Base-by-base conservation (phyloP, 1,284 basidiomycete species). In the Paramarasmius palmivorus region DNA sequence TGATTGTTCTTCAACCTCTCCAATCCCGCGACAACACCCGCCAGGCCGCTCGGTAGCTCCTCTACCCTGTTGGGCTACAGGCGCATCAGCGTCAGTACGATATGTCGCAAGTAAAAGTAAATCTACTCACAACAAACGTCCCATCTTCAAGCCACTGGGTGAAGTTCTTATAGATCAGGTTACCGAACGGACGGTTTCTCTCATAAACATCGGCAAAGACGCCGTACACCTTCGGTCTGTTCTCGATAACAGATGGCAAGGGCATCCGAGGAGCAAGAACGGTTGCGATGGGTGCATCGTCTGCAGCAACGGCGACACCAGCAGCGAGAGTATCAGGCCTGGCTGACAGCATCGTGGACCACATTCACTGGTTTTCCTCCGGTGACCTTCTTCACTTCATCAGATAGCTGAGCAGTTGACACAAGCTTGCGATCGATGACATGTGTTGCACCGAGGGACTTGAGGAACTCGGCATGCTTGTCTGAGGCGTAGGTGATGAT, bases 161-260 rank as follows among this genome's bases (percentile, higher is more conserved):
- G 15, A 56, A 40, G 17, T 19, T 35, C 25, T 49, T 19, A 14
- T 35, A 44, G 5, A 56, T 2, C 19, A 26, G 23, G 8, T 23
- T 29, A 2, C 55, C 55, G 35, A 52, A 56, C 22, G 48, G 50
- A 5, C 40, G 22, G 39, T 52, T 39, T 12, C 46, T 32, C 1
- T 34, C 20, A 46, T 56, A 50, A 15, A 56, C 38, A 12, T 38
- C 26, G n/a, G 40, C 49, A 6, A 45, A 37, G 5, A 55, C 49
- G 2, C 26, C 22, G 5, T 49, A 9, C 12, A 57, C 20, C 14
- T 36, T 50, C 49, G 23, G 41, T 44, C 19, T 53, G 32, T 15
- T 41, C 36, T 15, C 25, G n/a, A n/a, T n/a, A n/a, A n/a, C n/a
- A n/a, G n/a, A n/a, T 34, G 34, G 49, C 39, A 14, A 17, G 25